These are phyloP conservation scores for Scheffersomyces quercinus DNA, from an alignment of 1,139 yeast species.

Conservation along the genomic window DNA sequence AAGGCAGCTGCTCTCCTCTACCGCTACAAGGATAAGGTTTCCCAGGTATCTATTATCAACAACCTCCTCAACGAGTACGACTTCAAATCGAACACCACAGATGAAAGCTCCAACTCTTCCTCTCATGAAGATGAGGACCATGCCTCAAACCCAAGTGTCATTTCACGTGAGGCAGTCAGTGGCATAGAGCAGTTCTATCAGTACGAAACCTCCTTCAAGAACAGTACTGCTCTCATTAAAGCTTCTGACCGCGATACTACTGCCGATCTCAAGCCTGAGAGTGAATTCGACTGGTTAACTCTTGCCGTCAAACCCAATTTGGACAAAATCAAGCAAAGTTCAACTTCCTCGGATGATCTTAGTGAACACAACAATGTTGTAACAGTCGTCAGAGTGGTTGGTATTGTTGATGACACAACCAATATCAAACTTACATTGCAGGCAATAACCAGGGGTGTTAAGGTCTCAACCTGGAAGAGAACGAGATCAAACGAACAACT, in stretches of 20 bases:
- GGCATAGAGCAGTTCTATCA: constrained; percentile 35
- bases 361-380: constrained; percentile 25
- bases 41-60: constrained; percentile 30
- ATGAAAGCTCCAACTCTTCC: neutral
- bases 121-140: constrained; percentile 11
- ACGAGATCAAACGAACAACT: constrained; percentile 29
- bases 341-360: constrained; percentile 12
- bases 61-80: constrained; percentile 37
- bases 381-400: constrained; percentile 52
- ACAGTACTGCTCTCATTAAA: constrained; percentile 1
- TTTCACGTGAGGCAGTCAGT: constrained; percentile 36
- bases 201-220: constrained; percentile 19
- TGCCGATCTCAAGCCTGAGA: constrained; percentile 10
- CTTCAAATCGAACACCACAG: constrained; percentile 20
- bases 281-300: constrained; percentile 39
- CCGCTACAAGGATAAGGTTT: constrained; percentile 33
- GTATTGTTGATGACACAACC: constrained; percentile 47
- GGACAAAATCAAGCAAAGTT: constrained; percentile 32
- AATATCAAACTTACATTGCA: constrained; percentile 51
- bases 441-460: constrained; percentile 51
- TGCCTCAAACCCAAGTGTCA: constrained; percentile 19
- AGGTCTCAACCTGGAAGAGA: constrained; percentile 12
- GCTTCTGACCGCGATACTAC: constrained; percentile 5
- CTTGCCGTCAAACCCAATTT: constrained; percentile 45
- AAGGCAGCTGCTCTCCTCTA: constrained; percentile 51